Conservation (phyloP, 805 yeast genomes). For the Starmerella cellae region DNA sequence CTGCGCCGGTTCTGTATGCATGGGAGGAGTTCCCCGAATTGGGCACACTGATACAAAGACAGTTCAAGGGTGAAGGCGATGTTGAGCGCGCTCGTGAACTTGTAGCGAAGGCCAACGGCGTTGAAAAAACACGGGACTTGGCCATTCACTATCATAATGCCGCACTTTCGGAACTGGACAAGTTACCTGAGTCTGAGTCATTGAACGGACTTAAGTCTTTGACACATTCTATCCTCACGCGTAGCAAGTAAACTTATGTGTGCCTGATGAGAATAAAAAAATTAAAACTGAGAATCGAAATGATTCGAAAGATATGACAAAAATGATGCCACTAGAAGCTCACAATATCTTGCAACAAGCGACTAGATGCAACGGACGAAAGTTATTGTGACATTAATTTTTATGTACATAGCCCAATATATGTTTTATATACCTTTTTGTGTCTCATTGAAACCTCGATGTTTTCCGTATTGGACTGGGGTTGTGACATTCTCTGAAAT, state of each 20-base stretch:
- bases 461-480: too few species aligned
- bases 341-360: too few species aligned
- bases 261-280: too few species aligned
- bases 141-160: slow-evolving; percentile 66
- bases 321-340: too few species aligned
- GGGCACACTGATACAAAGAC: slow-evolving; percentile 71
- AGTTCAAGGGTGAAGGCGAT: slow-evolving; percentile 71
- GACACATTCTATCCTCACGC: slow-evolving; percentile 69
- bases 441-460: too few species aligned
- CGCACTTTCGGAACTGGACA: slow-evolving; percentile 54
- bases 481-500: too few species aligned
- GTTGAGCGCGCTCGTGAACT: slow-evolving; percentile 66
- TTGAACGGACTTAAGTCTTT: slow-evolving; percentile 74
- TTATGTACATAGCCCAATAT: too few species aligned
- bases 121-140: slow-evolving; percentile 57
- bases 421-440: too few species aligned
- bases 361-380: too few species aligned
- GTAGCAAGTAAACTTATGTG: slow-evolving; percentile 53
- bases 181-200: slow-evolving; percentile 78
- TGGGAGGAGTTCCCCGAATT: slow-evolving; percentile 80
- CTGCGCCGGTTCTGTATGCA: slow-evolving; percentile 91
- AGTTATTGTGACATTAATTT: too few species aligned
- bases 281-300: too few species aligned
- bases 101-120: slow-evolving; percentile 60
- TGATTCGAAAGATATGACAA: too few species aligned